Evolutionary conservation across 2,329 filamentous ascomycete species (phyloP), one percentile per base, ranked within the genome.

Genomic region (Lasiodiplodia theobromae): DNA sequence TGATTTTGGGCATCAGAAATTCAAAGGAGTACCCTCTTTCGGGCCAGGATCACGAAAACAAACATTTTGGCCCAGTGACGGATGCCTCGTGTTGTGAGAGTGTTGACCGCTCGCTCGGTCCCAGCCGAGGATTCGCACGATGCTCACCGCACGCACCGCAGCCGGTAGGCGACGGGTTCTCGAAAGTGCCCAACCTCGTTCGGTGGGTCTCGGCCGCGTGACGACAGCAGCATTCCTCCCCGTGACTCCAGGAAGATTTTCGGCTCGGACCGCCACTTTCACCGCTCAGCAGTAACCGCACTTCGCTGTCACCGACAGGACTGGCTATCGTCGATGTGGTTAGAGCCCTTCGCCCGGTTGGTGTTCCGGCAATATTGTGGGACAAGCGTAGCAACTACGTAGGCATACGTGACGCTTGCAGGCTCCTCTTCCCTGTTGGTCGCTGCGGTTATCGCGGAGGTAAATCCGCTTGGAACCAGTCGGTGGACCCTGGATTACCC

Each of bases 361-460:
- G 47, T 64, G 25, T n/a, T 52, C 31, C 44, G 47, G 60, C 60
- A 52, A 25, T 31, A 64, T 23, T 38, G 60, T 64, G 60, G 60
- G 60, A 64, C 60, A 31, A 37, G 21, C 25, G 40, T 34, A 11
- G 34, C 40, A n/a, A 28, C 40, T n/a, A 64, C 44, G 53, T 63
- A 52, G n/a, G 23, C 21, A 25, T 28, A 37, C 23, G 47, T 49
- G 60, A 49, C 25, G 25, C 31, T 34, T 34, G 8, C 31, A 4
- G 14, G 31, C 18, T 37, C 37, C 38, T 64, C 31, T 38, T 44
- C 60, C 18, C 8, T 64, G 47, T 16, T 52, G n/a, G 25, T 3
- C 3, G 34, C 60, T 52, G 60, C 60, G 31, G 60, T 37, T 64
- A 53, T 28, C 60, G 31, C 60, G 60, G 60, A 64, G 60, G 47